Percentiles rank a stretch among this genome's conserved stretches.
These are phyloP conservation scores for Trichoderma orchidacearum DNA, from an alignment of 495 filamentous ascomycete species.

Conservation along the genomic window DNA sequence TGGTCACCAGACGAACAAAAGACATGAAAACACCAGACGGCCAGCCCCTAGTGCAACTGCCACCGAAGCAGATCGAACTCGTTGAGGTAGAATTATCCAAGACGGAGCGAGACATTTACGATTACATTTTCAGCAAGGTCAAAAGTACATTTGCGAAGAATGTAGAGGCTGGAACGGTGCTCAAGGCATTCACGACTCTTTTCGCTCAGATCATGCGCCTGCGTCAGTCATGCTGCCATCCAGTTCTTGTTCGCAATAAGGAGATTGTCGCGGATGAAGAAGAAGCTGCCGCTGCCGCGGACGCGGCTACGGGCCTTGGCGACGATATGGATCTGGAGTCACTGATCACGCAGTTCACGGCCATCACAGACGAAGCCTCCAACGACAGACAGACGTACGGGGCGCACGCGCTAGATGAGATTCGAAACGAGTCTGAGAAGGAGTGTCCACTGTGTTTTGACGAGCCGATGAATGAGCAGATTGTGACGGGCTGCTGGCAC, in stretches of 20 bases:
- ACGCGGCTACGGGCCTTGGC: slow-evolving; percentile 64
- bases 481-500: slow-evolving; percentile 94
- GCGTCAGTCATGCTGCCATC: slow-evolving; percentile 90
- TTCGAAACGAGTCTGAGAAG: slow-evolving; percentile 71
- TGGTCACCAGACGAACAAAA: slow-evolving; percentile 91
- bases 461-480: slow-evolving; percentile 86
- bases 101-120: slow-evolving; percentile 79
- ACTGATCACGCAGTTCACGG: slow-evolving; percentile 70
- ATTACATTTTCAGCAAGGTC: slow-evolving; percentile 70
- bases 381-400: slow-evolving; percentile 57
- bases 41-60: slow-evolving; percentile 70
- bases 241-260: slow-evolving; percentile 73
- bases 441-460: slow-evolving; percentile 94
- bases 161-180: slow-evolving; percentile 77
- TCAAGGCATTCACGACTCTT: slow-evolving; percentile 90
- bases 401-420: slow-evolving; percentile 75
- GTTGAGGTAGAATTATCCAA: slow-evolving; percentile 75
- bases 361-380: slow-evolving; percentile 49
- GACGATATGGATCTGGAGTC: slow-evolving; percentile 94
- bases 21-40: slow-evolving; percentile 96
- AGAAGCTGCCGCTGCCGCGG: slow-evolving; percentile 64
- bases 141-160: slow-evolving; percentile 75
- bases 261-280: slow-evolving; percentile 78
- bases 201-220: slow-evolving; percentile 94
- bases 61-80: slow-evolving; percentile 66